Percentiles rank a stretch among this genome's conserved stretches.
Conservation (phyloP, 2,329 filamentous ascomycete genomes). For the Fusarium fujikuroi region DNA sequence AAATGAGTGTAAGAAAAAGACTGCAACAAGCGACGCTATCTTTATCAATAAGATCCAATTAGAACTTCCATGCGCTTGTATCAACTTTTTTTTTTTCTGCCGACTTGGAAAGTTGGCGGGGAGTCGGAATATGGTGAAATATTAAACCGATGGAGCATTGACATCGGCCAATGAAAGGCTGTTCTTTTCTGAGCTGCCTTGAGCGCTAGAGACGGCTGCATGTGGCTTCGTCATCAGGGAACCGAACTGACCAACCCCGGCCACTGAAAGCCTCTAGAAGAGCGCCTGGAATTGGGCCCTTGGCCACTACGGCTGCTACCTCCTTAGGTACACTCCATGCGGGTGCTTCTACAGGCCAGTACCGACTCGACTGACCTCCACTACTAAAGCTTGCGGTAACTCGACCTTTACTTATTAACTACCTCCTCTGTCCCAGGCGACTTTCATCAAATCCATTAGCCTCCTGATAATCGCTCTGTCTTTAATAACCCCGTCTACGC, state of each 20-base stretch:
- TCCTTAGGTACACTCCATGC: constrained; percentile 1
- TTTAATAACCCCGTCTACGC: neutral
- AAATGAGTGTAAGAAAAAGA: constrained; percentile 2
- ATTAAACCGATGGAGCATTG: neutral
- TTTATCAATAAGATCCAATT: constrained; percentile 25
- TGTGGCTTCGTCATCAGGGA: constrained; percentile 44
- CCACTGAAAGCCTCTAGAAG: constrained; percentile 34
- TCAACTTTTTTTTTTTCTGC: constrained; percentile 47
- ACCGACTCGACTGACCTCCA: neutral
- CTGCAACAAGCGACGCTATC: constrained; percentile 17
- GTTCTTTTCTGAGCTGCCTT: constrained; percentile 1
- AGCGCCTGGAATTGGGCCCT: constrained; percentile 17
- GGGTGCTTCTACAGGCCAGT: neutral
- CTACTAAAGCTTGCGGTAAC: neutral
- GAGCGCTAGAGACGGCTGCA: constrained; percentile 1
- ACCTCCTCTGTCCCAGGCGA: constrained; percentile 36
- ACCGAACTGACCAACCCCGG: constrained; percentile 37
- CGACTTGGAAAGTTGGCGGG: constrained; percentile 50
- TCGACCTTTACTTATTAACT: constrained; percentile 14
- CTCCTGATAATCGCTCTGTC: constrained; percentile 1
- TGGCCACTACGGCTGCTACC: constrained; percentile 17
- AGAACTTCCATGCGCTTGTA: constrained; percentile 25
- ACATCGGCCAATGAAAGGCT: constrained; percentile 11
- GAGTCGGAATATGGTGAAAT: constrained; percentile 22
- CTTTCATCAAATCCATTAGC: constrained; percentile 15